A percentile compares a stretch with the other conserved stretches of the same genome.
These are phyloP conservation scores for Spergularia bocconei DNA, from an alignment of 148 eudicot genomes.

Conservation along the genomic window DNA sequence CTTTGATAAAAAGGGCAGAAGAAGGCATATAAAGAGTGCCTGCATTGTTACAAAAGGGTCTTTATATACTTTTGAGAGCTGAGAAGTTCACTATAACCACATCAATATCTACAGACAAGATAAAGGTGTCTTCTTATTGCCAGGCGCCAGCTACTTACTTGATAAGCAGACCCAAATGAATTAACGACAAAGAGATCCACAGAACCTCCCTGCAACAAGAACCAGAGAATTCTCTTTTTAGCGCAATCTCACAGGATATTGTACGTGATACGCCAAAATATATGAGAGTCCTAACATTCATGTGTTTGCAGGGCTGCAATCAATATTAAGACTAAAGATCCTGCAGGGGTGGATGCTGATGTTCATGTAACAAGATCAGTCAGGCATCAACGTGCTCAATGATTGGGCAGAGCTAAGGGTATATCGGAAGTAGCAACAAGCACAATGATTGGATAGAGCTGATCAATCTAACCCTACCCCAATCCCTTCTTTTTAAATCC, in stretches of 20 bases:
- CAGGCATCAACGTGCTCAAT: neutral
- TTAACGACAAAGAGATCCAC: conserved; percentile 96
- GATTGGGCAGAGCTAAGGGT: too few relatives aligned
- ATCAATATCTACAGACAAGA: neutral
- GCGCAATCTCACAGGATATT: conserved; percentile 5
- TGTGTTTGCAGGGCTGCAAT: neutral
- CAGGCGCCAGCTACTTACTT: conserved; percentile 25
- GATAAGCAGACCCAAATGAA: conserved; percentile 96
- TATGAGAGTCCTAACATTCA: neutral
- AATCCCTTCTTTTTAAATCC: neutral
- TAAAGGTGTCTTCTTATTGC: neutral
- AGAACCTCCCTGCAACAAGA: conserved; percentile 59
- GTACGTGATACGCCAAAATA: neutral
- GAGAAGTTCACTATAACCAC: neutral
- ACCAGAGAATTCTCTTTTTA: conserved; percentile 16
- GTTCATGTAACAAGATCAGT: neutral
- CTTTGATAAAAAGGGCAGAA: conserved; percentile 86
- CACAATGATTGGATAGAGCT: too few relatives aligned
- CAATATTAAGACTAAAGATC: neutral
- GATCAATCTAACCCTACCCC: too few relatives aligned
- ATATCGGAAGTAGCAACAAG: too few relatives aligned
- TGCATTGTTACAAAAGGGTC: conserved; percentile 31
- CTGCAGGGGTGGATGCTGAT: neutral
- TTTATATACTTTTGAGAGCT: neutral
- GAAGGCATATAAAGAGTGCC: conserved; percentile 92